Percentiles rank a stretch among this genome's conserved stretches.
phyloP scores from a whole-genome alignment of 257 asterid species.

The Solanum lycopersicoides region DNA sequence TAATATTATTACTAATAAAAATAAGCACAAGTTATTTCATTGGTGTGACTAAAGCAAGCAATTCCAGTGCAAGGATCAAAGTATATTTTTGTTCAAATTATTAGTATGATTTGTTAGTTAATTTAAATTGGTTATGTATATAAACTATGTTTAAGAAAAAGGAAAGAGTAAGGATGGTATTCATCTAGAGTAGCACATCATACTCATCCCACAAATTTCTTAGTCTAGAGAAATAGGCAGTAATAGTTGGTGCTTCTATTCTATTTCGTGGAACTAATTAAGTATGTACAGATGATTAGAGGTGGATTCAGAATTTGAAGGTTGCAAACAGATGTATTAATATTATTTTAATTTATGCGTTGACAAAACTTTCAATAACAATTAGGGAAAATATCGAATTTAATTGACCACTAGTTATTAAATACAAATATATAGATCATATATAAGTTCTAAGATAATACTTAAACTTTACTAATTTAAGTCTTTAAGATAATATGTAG shows the following conservation, averaged over 20 bases:
- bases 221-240: background rate
- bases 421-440: background rate
- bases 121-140: background rate
- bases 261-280: too few species aligned
- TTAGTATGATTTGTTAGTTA: background rate
- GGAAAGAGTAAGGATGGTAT: background rate
- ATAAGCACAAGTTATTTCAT: background rate
- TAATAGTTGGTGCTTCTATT: background rate
- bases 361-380: background rate
- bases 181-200: background rate
- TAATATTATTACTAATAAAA: background rate
- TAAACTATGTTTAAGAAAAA: too few species aligned
- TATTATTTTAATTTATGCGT: background rate
- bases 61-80: background rate
- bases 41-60: background rate
- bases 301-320: background rate
- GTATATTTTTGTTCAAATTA: background rate
- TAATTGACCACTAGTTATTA: too few species aligned
- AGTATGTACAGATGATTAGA: too few species aligned
- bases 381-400: too few species aligned
- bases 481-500: background rate
- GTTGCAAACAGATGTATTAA: too few species aligned
- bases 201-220: background rate
- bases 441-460: background rate
- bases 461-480: too few species aligned